Percentiles rank a stretch among this genome's conserved stretches.
phyloP scores from a whole-genome alignment of 805 yeast species.

The Metschnikowia chrysomelidarum region DNA sequence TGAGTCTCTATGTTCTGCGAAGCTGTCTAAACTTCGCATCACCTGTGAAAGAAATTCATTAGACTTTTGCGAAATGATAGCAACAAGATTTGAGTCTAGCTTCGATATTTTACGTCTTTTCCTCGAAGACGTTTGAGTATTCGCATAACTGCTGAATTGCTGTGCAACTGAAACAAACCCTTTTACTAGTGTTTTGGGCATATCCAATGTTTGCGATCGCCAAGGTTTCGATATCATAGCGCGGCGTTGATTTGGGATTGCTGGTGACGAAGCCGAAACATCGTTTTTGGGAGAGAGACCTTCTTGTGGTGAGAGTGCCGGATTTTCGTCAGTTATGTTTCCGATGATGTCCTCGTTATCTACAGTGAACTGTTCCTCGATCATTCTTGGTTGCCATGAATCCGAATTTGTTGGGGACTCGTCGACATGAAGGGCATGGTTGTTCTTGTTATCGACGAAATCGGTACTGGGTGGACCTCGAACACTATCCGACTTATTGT shows the following conservation, averaged over 20 bases:
- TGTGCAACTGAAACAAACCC: conserved; percentile 17
- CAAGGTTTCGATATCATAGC: background rate
- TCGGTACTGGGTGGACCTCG: no score
- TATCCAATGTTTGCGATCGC: background rate
- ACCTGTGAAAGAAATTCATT: conserved; percentile 30
- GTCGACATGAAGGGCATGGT: no score
- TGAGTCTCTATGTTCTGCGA: conserved; percentile 33
- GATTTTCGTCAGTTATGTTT: conserved; percentile 1
- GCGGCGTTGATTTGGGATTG: background rate
- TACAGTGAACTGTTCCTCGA: conserved; percentile 18
- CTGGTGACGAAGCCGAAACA: background rate
- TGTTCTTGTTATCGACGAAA: no score
- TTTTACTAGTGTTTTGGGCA: conserved; percentile 8
- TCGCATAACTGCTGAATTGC: conserved; percentile 5
- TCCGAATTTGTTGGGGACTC: conserved; percentile 10
- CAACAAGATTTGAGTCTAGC: conserved; percentile 16
- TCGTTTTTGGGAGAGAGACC: no score
- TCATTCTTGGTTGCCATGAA: conserved; percentile 8
- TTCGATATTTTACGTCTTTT: conserved; percentile 4
- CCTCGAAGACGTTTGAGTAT: conserved; percentile 3
- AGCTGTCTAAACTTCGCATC: conserved; percentile 35
- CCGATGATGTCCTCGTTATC: conserved; percentile 13
- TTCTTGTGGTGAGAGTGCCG: background rate
- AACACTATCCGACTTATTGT: no score
- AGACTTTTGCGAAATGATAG: conserved; percentile 28